Percentiles rank a stretch among this genome's conserved stretches.
Conservation (phyloP, 768 basidiomycete genomes). For the Boletus edulis region DNA sequence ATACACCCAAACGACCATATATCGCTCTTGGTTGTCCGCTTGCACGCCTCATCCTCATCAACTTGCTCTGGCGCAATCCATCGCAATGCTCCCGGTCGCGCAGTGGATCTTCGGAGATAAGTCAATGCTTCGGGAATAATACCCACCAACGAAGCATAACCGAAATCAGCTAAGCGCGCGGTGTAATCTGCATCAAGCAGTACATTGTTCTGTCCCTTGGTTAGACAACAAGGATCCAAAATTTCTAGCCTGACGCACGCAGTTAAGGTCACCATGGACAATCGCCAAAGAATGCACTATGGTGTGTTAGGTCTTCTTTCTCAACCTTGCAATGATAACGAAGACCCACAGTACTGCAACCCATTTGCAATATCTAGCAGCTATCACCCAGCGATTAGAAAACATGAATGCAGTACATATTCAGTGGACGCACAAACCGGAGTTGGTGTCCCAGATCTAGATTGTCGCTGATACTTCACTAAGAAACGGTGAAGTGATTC, state of each 20-base stretch:
- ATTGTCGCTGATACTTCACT: not conserved
- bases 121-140: slow-evolving; percentile 2
- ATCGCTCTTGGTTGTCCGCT: not conserved
- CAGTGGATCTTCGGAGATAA: slow-evolving; percentile 22
- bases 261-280: slow-evolving; percentile 11
- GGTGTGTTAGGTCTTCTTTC: not conserved
- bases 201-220: slow-evolving; percentile 11
- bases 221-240: too few species aligned
- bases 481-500: slow-evolving; percentile 24
- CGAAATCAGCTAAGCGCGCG: slow-evolving; percentile 44
- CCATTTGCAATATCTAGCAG: not conserved
- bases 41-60: too few species aligned
- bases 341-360: not conserved
- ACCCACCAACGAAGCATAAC: slow-evolving; percentile 27
- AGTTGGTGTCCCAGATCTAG: slow-evolving; percentile 1
- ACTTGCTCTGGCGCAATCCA: slow-evolving; percentile 37
- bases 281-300: slow-evolving; percentile 10
- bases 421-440: slow-evolving; percentile 13
- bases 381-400: not conserved
- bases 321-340: not conserved
- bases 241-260: not conserved
- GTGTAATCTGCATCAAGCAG: slow-evolving; percentile 21
- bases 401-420: slow-evolving; percentile 9
- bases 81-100: slow-evolving; percentile 36
- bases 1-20: not conserved